These are phyloP conservation scores for Mortierella sp. DNA, from an alignment of 371 early-diverging fungal species.

Conservation along the genomic window DNA sequence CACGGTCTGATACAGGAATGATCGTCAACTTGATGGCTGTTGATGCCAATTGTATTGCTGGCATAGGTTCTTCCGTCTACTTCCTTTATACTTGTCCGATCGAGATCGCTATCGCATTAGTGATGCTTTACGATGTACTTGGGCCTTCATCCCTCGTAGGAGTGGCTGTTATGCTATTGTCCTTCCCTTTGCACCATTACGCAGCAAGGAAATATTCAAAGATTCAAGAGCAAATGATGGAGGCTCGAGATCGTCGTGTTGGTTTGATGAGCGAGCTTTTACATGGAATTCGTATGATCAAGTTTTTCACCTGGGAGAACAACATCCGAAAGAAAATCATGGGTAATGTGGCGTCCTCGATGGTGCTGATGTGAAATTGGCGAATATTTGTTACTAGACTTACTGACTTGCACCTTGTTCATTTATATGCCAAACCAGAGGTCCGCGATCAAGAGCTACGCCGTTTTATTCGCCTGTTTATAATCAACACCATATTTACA, in stretches of 20 bases:
- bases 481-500: constrained; percentile 43
- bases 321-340: constrained; percentile 66
- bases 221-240: constrained; percentile 65
- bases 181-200: constrained; percentile 65
- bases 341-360: constrained; percentile 14
- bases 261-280: constrained; percentile 69
- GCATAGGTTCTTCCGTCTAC: constrained; percentile 59
- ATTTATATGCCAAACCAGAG: constrained; percentile 13
- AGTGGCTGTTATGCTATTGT: constrained; percentile 59
- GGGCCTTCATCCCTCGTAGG: constrained; percentile 67
- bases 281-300: constrained; percentile 77
- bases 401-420: neutral
- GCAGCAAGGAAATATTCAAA: constrained; percentile 65
- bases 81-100: constrained; percentile 68
- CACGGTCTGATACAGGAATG: constrained; percentile 69
- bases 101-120: constrained; percentile 61
- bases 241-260: constrained; percentile 67
- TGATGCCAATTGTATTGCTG: constrained; percentile 73
- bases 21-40: constrained; percentile 87
- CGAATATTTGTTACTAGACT: neutral
- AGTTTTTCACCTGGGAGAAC: constrained; percentile 76
- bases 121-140: constrained; percentile 65
- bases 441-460: constrained; percentile 52
- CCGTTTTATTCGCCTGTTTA: constrained; percentile 45
- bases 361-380: neutral